Conservation (phyloP, 371 early-diverging fungal genomes). For the Mortierella sp. region DNA sequence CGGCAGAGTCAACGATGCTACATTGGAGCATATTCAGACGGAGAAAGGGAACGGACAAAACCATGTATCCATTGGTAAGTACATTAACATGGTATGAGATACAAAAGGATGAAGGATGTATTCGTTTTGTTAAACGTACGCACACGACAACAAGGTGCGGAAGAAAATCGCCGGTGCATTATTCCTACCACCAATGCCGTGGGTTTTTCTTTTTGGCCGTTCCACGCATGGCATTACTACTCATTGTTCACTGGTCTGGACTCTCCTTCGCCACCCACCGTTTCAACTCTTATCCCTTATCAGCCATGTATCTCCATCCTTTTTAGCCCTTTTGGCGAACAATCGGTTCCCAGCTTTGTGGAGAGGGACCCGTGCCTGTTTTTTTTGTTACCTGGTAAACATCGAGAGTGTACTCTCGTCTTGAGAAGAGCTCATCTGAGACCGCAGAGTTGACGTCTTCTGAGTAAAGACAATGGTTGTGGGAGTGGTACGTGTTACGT, state of each 20-base stretch:
- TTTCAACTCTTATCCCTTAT: background rate
- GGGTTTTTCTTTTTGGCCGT: background rate
- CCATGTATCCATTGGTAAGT: conserved; percentile 4
- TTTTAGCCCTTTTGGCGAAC: background rate
- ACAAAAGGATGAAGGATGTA: conserved; percentile 12
- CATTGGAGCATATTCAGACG: background rate
- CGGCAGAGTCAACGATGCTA: conserved; percentile 41
- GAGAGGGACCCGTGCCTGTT: background rate
- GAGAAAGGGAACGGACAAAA: background rate
- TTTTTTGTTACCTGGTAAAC: conserved; percentile 10
- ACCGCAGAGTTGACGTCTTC: conserved; percentile 1
- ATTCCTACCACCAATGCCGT: background rate
- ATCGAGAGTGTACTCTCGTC: conserved; percentile 18
- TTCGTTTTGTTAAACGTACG: background rate
- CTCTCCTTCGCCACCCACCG: background rate
- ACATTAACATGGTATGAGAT: background rate
- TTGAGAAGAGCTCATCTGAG: conserved; percentile 17
- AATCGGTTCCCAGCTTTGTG: background rate
- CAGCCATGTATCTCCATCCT: background rate
- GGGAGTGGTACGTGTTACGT: background rate
- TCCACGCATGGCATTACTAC: background rate
- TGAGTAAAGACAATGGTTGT: background rate
- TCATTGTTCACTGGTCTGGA: background rate
- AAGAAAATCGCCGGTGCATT: conserved; percentile 27
- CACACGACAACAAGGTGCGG: background rate